phyloP scores from a whole-genome alignment of 73 alveolate species.

The Paramecium sexaurelia region DNA sequence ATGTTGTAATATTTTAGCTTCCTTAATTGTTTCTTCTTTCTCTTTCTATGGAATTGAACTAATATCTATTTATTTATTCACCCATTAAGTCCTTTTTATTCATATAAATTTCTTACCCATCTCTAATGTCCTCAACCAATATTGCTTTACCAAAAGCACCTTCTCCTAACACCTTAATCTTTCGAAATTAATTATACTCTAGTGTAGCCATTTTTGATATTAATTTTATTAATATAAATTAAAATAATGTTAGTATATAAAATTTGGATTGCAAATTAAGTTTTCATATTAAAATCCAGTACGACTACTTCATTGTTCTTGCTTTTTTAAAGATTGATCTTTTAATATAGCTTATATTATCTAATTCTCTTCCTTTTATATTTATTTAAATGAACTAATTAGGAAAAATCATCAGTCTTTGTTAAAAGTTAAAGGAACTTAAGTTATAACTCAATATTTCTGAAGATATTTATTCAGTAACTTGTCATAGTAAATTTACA shows the following conservation, averaged over 20 bases:
- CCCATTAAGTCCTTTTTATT: constrained; percentile 53
- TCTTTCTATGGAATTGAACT: constrained; percentile 76
- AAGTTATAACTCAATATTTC: constrained; percentile 81
- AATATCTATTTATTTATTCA: constrained; percentile 78
- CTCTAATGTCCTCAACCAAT: constrained; percentile 67
- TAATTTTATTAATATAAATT: not conserved
- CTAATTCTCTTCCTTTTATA: not conserved
- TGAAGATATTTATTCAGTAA: constrained; percentile 97
- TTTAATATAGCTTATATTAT: not conserved
- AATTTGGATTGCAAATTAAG: not conserved
- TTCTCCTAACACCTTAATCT: constrained; percentile 75
- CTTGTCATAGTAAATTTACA: constrained; percentile 74
- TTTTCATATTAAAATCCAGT: not conserved
- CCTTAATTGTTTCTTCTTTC: constrained; percentile 77
- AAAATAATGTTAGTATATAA: not conserved
- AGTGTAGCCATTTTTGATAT: not conserved
- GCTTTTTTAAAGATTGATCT: not conserved
- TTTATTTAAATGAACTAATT: too few species aligned
- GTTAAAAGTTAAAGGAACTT: too few species aligned
- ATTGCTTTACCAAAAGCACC: constrained; percentile 78
- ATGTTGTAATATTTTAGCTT: constrained; percentile 74
- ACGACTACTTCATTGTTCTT: not conserved
- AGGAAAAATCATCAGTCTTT: too few species aligned
- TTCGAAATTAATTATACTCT: not conserved
- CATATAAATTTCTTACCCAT: constrained; percentile 30